Base-by-base conservation (phyloP, 2,329 filamentous ascomycete genomes). In the Blastomyces gilchristii region DNA sequence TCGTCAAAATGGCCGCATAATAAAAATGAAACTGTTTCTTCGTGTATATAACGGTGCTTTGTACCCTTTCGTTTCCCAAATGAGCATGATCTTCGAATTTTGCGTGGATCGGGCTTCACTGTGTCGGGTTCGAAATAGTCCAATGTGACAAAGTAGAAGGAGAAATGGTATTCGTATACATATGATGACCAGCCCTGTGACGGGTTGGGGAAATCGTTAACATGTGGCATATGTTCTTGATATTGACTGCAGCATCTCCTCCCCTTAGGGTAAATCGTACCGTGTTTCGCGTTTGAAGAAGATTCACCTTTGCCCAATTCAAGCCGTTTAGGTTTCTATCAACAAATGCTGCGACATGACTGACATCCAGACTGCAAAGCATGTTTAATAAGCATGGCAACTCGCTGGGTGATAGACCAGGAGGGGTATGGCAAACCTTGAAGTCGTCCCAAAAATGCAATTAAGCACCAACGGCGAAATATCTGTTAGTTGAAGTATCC, bases 141-240 rank as follows among this genome's bases (percentile, higher is more conserved):
- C 39, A 62, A 56, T 8, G 60, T 62, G 18, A 63, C 62, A 22
- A 50, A 63, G 39, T 63, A 63, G 52, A 63, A 63, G 41, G 62
- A 60, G 25, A 63, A 57, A 28, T 63, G 62, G 50, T 62, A 63
- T 43, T 63, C 62, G 45, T 61, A 63, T 16, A 62, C 47, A 58
- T 61, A 63, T n/a, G 62, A 61, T 16, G 50, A 61, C 52, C 58
- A 57, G 6, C 16, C 39, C 62, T 63, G 14, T 25, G 34, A 25
- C 6, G 41, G 3, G 7, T 34, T 39, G 52, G n/a, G 41, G 9
- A 6, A 50, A 12, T 31, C 41, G 4, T 49, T 52, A 47, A 49
- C 11, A 47, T 11, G 25, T 14, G 25, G 43, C 16, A 22, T 39
- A 34, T 34, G n/a, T 25, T 59, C n/a, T 47, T 37, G 8, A 22